A percentile compares a stretch with the other conserved stretches of the same genome.
Evolutionary conservation across 2,329 filamentous ascomycete species (phyloP).

Genomic region (Podosphaera leucotricha): DNA sequence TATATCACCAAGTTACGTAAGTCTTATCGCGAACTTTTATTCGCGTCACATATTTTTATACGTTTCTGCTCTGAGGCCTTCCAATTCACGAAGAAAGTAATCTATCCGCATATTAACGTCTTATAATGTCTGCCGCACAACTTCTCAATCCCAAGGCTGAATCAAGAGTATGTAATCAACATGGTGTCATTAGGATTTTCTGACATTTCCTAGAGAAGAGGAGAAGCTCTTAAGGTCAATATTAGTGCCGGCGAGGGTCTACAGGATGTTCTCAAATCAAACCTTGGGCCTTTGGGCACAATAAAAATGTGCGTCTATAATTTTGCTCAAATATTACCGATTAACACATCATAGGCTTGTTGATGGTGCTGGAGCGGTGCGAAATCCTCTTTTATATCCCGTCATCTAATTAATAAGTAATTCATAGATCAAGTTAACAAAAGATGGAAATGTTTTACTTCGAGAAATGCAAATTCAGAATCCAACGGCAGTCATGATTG

Average conservation of each 20-base stretch:
- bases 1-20: background rate
- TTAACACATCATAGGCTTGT: slow-evolving; percentile 28
- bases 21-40: background rate
- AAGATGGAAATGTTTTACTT: slow-evolving; percentile 78
- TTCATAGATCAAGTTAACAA: slow-evolving; percentile 81
- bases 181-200: slow-evolving; percentile 7
- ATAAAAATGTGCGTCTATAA: slow-evolving; percentile 59
- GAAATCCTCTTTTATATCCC: slow-evolving; percentile 8
- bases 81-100: no score
- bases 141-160: slow-evolving; percentile 98
- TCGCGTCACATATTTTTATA: background rate
- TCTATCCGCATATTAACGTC: background rate
- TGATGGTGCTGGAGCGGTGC: slow-evolving; percentile 45
- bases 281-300: slow-evolving; percentile 78
- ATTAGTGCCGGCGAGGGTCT: slow-evolving; percentile 88
- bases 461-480: slow-evolving; percentile 89
- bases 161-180: slow-evolving; percentile 46
- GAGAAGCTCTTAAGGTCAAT: slow-evolving; percentile 91
- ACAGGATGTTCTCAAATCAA: slow-evolving; percentile 86
- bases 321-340: background rate
- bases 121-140: slow-evolving; percentile 78
- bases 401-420: slow-evolving; percentile 7
- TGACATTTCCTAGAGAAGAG: slow-evolving; percentile 46
- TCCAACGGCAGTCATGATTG: slow-evolving; percentile 76
- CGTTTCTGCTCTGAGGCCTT: no score